Conservation (phyloP, 176 grass and related monocot genomes). For the Oryza glumipatula region DNA sequence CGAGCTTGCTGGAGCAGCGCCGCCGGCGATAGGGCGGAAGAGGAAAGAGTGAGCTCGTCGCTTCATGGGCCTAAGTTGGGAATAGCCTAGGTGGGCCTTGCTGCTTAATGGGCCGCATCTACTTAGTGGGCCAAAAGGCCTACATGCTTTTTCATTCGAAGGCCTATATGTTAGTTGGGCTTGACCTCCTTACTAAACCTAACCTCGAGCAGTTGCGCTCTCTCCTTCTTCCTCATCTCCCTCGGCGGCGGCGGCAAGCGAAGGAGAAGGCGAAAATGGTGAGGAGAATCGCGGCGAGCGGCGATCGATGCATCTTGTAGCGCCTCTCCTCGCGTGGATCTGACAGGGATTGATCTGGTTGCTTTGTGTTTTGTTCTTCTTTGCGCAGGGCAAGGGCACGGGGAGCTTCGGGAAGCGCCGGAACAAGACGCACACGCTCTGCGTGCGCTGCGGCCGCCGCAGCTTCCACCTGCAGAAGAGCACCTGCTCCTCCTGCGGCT, state of each 20-base stretch:
- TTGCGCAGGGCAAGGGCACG: slow-evolving; percentile 68
- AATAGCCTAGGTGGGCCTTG: background rate
- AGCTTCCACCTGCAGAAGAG: slow-evolving; percentile 99
- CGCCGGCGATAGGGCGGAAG: background rate
- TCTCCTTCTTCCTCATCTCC: background rate
- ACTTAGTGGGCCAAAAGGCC: background rate
- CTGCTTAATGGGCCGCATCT: background rate
- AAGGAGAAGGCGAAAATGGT: slow-evolving; percentile 41
- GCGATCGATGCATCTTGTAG: background rate
- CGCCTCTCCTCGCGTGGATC: background rate
- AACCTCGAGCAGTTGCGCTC: background rate
- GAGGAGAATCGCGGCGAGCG: background rate
- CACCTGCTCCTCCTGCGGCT: slow-evolving; percentile 84
- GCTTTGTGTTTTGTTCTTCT: background rate
- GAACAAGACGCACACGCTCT: slow-evolving; percentile 98
- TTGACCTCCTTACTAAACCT: too few relatives aligned
- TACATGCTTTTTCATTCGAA: background rate
- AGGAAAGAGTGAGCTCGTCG: background rate
- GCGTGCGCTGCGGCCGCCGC: slow-evolving; percentile 78
- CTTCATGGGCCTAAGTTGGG: background rate
- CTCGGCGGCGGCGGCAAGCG: background rate
- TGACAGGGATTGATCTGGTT: background rate
- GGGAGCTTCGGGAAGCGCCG: slow-evolving; percentile 94
- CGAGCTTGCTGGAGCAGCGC: background rate
- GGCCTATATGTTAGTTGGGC: background rate